A percentile compares a stretch with the other conserved stretches of the same genome.
Conservation (phyloP, 495 filamentous ascomycete species). For the Aspergillus heteromorphus region DNA sequence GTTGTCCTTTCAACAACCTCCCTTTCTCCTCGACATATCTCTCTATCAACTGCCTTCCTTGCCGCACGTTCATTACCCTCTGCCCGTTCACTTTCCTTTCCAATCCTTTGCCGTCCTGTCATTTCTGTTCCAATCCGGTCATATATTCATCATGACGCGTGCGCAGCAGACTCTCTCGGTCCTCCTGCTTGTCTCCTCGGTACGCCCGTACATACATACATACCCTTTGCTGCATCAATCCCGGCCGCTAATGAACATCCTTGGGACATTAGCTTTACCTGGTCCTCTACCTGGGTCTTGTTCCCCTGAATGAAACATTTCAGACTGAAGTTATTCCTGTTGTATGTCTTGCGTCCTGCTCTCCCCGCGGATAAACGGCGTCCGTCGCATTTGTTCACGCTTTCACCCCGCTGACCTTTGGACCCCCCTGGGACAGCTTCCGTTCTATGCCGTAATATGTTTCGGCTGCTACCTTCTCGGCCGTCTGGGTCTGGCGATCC, state of each 20-base stretch:
- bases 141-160: slow-evolving; percentile 68
- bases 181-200: slow-evolving; percentile 79
- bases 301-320: slow-evolving; percentile 69
- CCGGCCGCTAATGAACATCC: background rate
- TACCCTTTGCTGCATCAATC: background rate
- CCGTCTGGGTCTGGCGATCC: slow-evolving; percentile 83
- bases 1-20: too few species aligned
- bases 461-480: slow-evolving; percentile 92
- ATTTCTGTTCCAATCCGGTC: background rate
- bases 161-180: slow-evolving; percentile 89
- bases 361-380: too few species aligned
- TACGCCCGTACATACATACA: slow-evolving; percentile 37
- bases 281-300: slow-evolving; percentile 72
- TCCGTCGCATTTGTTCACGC: background rate
- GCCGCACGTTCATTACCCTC: background rate
- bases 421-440: slow-evolving; percentile 53
- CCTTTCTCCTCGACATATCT: too few species aligned
- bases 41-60: too few species aligned
- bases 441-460: slow-evolving; percentile 85
- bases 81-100: background rate
- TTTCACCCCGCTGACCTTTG: background rate
- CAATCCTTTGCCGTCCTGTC: background rate
- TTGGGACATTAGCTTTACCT: slow-evolving; percentile 53
- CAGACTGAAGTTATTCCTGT: slow-evolving; percentile 51
- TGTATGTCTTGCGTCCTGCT: slow-evolving; percentile 37